phyloP scores from a whole-genome alignment of 1,284 basidiomycete genomes.

The Ganoderma leucocontextum region DNA sequence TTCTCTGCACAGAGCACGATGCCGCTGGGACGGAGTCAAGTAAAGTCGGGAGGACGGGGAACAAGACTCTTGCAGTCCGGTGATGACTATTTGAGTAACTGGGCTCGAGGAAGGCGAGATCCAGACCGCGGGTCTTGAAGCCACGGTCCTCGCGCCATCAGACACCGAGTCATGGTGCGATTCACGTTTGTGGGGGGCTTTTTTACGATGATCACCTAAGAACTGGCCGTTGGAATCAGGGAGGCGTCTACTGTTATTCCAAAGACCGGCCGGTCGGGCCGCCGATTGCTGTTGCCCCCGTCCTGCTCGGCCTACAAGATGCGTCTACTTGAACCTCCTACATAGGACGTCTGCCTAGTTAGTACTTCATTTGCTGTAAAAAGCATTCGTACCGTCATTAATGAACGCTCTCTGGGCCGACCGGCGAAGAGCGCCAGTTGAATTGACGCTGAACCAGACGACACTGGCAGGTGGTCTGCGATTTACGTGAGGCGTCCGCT shows the following conservation, averaged over 20 bases:
- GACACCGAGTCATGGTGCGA: not conserved
- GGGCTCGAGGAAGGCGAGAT: not conserved
- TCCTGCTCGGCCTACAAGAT: no score
- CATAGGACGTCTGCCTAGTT: no score
- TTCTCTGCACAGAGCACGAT: not conserved
- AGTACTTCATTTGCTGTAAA: not conserved
- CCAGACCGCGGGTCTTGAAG: not conserved
- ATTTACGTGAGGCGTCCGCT: not conserved
- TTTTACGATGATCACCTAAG: not conserved
- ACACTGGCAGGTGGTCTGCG: no score
- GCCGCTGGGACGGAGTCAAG: not conserved
- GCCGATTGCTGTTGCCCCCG: no score
- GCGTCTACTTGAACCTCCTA: no score
- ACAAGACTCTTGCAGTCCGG: not conserved
- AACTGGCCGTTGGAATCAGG: not conserved
- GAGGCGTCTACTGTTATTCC: not conserved
- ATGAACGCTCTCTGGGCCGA: not conserved
- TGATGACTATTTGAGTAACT: not conserved
- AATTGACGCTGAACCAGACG: no score
- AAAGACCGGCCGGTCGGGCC: not conserved
- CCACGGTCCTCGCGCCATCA: not conserved
- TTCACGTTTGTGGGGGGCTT: slow-evolving; percentile 2
- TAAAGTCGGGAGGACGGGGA: not conserved
- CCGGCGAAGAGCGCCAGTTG: not conserved
- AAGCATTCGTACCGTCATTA: not conserved